Evolutionary conservation across 345 rosid species (phyloP), one percentile per base, ranked within the genome.

Genomic region (Passiflora organensis): DNA sequence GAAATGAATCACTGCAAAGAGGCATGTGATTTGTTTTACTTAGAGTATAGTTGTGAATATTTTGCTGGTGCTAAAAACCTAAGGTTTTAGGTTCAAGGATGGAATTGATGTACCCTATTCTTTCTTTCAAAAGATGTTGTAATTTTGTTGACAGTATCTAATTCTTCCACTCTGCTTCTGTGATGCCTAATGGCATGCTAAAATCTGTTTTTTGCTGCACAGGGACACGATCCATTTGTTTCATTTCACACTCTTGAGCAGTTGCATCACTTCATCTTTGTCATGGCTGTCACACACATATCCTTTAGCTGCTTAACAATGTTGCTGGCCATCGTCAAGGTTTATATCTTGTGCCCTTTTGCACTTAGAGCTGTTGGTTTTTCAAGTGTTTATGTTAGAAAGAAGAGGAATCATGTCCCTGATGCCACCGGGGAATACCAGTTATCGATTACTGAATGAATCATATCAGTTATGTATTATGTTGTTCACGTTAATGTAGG

Each of bases 261-360:
- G 65, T 65, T 93, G 81, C 96, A 93, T 63, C 95, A 96, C 36
- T 93, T 93, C 83, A 93, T 93, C 68, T 93, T 89, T 69, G 80
- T 93, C 75, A 93, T 93, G 99, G 96, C 99, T 16, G 63, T 93
- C 71, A 93, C 99, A 19, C 99, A 93, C 65, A 55, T 93, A 43
- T 78, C 87, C 52, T 93, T 89, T 77, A 89, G 99, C 67, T 93
- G 99, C 78, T 80, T 93, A 66, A 93, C 96, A 37, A 86, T 93
- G 96, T 63, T 93, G 69, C 80, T 93, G 66, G 94, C 95, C 51
- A 76, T 93, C 54, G 91, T 93, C 32, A 93, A 93, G 96, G 99
- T 93, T 72, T 20, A 32, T 16, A 43, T 9, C 48, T 58, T 23
- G 28, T 37, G 22, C 37, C 43, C 13, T n/a, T 32, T 53, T 45